A percentile compares a stretch with the other conserved stretches of the same genome.
phyloP scores from a whole-genome alignment of 768 basidiomycete genomes.

The Pleurotus giganteus region DNA sequence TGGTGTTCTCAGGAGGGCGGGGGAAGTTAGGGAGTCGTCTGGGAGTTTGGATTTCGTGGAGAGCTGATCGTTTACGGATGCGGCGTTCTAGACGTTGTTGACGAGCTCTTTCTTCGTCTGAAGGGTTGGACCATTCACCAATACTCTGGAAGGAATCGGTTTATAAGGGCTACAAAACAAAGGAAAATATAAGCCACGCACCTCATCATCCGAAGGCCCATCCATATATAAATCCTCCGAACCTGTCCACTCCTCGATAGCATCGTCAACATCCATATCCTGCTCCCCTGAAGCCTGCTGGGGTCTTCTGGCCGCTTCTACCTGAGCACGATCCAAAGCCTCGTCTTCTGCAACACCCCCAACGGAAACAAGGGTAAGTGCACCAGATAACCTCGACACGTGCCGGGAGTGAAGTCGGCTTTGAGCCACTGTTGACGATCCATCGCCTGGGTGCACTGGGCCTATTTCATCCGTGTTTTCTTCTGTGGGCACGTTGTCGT shows the following conservation, averaged over 20 bases:
- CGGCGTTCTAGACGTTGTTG: conserved; percentile 65
- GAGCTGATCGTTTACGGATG: conserved; percentile 42
- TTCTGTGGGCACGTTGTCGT: conserved; percentile 2
- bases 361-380: conserved; percentile 63
- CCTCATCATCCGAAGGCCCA: conserved; percentile 69
- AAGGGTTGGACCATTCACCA: conserved; percentile 89
- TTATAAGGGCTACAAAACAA: conserved; percentile 8
- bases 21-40: conserved; percentile 80
- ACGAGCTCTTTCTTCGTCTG: conserved; percentile 83
- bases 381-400: conserved; percentile 63
- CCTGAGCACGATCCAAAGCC: conserved; percentile 20
- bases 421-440: conserved; percentile 43
- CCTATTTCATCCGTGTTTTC: conserved; percentile 5
- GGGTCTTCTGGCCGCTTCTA: conserved; percentile 15
- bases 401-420: conserved; percentile 67
- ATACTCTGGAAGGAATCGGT: conserved; percentile 53
- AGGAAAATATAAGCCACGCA: conserved; percentile 31
- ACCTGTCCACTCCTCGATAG: conserved; percentile 78
- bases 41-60: conserved; percentile 57
- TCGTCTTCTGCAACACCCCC: conserved; percentile 45
- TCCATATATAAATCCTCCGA: conserved; percentile 65
- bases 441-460: conserved; percentile 24
- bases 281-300: conserved; percentile 4
- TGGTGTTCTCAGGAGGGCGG: conserved; percentile 59
- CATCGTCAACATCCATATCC: conserved; percentile 25